phyloP scores from a whole-genome alignment of 2,329 filamentous ascomycete species.

The Emericellopsis atlantica region DNA sequence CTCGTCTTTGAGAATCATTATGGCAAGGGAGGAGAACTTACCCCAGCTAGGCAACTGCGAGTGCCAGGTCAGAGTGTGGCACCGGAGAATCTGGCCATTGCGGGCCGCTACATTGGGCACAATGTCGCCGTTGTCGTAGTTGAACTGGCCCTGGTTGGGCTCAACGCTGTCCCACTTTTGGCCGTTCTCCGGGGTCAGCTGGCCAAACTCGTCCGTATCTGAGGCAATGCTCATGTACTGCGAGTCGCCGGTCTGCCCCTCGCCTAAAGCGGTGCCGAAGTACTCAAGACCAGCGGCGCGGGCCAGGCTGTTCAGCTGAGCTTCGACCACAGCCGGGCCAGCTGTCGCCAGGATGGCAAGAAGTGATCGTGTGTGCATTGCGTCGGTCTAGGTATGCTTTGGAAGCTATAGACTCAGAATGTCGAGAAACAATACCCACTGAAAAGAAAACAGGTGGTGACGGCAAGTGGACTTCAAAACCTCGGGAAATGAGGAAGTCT shows the following conservation, averaged over 20 bases:
- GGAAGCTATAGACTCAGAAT: too few relatives aligned
- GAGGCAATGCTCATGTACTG: conserved; percentile 42
- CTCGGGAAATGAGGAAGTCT: too few relatives aligned
- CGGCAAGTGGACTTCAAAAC: too few relatives aligned
- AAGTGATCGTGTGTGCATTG: too few relatives aligned
- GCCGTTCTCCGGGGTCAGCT: conserved; percentile 55
- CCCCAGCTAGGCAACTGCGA: conserved; percentile 47
- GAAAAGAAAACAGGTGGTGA: too few relatives aligned
- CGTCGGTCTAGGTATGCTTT: too few relatives aligned
- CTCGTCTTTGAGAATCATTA: too few relatives aligned
- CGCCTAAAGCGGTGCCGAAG: conserved; percentile 34
- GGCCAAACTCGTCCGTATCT: conserved; percentile 32
- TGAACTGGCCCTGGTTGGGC: conserved; percentile 34
- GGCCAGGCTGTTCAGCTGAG: too few relatives aligned
- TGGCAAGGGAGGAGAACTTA: conserved; percentile 33
- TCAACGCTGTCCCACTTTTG: conserved; percentile 57
- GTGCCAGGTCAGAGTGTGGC: conserved; percentile 56
- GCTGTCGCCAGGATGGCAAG: too few relatives aligned
- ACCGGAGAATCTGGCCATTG: conserved; percentile 46
- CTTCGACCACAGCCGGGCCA: too few relatives aligned
- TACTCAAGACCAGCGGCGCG: conserved; percentile 42
- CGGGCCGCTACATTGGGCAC: conserved; percentile 42
- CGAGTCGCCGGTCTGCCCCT: conserved; percentile 13
- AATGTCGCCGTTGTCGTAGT: conserved; percentile 40
- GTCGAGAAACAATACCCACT: too few relatives aligned